Evolutionary conservation across 2,329 filamentous ascomycete species (phyloP).

Genomic region (Aspergillus viridinutans): DNA sequence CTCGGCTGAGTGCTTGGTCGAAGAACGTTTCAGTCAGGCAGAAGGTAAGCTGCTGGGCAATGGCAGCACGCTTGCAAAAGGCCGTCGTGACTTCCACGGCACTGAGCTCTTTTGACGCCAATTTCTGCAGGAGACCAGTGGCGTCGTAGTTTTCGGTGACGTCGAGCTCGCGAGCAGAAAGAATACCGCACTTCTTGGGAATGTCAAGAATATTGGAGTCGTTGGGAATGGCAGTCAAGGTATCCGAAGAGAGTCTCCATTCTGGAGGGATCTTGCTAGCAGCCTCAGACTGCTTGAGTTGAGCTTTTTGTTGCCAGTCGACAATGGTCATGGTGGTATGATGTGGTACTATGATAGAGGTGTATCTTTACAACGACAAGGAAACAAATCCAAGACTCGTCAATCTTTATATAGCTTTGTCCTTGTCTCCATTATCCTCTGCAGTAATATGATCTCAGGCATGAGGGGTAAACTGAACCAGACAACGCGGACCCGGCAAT

Average conservation of each 20-base stretch:
- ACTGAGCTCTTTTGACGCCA: constrained; percentile 43
- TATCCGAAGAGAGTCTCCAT: constrained; percentile 2
- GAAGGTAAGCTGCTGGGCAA: constrained; percentile 41
- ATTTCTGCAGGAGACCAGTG: constrained; percentile 1
- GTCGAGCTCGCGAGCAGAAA: not conserved
- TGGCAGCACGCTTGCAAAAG: constrained; percentile 28
- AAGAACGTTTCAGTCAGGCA: constrained; percentile 55
- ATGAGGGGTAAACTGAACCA: not conserved
- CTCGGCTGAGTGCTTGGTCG: constrained; percentile 46
- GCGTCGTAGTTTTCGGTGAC: not conserved
- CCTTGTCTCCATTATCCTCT: not conserved
- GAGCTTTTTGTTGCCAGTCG: constrained; percentile 8
- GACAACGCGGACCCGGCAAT: not conserved
- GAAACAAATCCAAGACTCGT: not conserved
- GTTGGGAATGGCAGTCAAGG: not conserved
- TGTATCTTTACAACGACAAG: not conserved
- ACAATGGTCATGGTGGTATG: not conserved
- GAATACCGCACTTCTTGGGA: not conserved
- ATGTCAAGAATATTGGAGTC: constrained; percentile 5
- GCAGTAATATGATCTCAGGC: not conserved
- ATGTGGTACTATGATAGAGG: not conserved
- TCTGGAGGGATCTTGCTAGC: constrained; percentile 7
- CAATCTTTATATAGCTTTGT: not conserved
- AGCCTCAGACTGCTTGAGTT: constrained; percentile 5
- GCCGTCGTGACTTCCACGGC: constrained; percentile 44